Evolutionary conservation across 2,329 filamentous ascomycete genomes (phyloP).

Genomic region (Dactylella cylindrospora): DNA sequence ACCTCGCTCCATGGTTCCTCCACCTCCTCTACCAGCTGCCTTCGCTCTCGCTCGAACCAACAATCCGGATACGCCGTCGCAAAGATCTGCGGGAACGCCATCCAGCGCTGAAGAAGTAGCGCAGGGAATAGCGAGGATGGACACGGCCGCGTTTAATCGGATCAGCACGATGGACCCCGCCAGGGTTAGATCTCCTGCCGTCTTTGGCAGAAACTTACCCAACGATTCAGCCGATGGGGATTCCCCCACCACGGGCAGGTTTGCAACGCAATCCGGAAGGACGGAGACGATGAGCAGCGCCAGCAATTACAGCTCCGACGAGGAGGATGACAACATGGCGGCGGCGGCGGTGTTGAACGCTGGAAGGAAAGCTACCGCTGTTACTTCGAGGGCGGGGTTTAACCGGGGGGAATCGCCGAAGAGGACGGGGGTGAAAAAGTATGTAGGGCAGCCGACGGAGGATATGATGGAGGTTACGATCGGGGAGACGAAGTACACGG

Average conservation of each 20-base stretch:
- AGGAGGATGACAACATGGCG: too few relatives aligned
- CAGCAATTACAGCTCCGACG: constrained; percentile 21
- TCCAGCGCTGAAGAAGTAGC: constrained; percentile 19
- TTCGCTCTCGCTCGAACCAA: too few relatives aligned
- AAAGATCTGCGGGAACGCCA: not conserved
- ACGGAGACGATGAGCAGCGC: constrained; percentile 6
- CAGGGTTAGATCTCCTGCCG: too few relatives aligned
- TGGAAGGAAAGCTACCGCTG: not conserved
- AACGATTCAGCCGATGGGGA: too few relatives aligned
- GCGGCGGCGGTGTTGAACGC: constrained; percentile 10
- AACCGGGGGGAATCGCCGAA: constrained; percentile 13
- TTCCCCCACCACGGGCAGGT: not conserved
- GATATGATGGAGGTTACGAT: constrained; percentile 38
- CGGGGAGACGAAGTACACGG: constrained; percentile 29
- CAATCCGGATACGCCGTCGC: not conserved
- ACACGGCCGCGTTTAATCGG: constrained; percentile 21
- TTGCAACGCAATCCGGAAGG: too few relatives aligned
- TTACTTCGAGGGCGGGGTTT: not conserved
- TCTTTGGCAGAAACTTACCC: too few relatives aligned
- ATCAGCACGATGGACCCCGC: constrained; percentile 1
- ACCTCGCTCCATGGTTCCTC: too few relatives aligned
- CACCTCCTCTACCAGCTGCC: too few relatives aligned
- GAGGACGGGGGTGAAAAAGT: constrained; percentile 31
- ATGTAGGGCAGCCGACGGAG: constrained; percentile 40
- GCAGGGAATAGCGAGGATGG: constrained; percentile 14